These are phyloP conservation scores for Corymbia calophylla DNA, from an alignment of 441 rosid species.

Conservation along the genomic window DNA sequence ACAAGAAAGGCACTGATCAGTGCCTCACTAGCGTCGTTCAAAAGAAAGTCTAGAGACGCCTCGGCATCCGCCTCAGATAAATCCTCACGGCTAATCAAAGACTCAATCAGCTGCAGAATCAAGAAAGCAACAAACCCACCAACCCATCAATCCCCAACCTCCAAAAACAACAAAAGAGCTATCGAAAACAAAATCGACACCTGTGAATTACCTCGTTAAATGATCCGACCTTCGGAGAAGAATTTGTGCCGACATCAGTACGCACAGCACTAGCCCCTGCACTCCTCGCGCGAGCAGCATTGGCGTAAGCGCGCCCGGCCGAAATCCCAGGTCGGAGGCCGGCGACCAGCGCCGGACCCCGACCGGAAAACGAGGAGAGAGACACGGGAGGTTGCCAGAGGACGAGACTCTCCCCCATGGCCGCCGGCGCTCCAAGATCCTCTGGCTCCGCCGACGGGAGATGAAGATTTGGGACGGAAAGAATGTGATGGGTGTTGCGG, in stretches of 20 bases:
- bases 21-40: constrained; percentile 49
- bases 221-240: constrained; percentile 23
- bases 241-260: constrained; percentile 17
- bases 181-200: neutral
- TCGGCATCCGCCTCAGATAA: constrained; percentile 76
- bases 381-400: neutral
- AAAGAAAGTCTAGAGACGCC: constrained; percentile 56
- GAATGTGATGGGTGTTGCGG: neutral
- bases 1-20: constrained; percentile 86
- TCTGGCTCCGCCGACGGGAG: neutral
- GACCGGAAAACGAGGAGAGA: constrained; percentile 5
- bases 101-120: constrained; percentile 57
- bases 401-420: neutral
- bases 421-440: neutral
- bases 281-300: neutral
- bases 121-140: neutral
- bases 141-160: neutral
- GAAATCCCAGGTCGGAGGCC: neutral
- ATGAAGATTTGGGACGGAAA: neutral
- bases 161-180: neutral
- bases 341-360: neutral
- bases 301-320: neutral
- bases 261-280: neutral
- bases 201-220: constrained; percentile 41
- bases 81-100: constrained; percentile 59